Evolutionary conservation across 805 yeast species (phyloP).

Genomic region (Ogataea henricii): DNA sequence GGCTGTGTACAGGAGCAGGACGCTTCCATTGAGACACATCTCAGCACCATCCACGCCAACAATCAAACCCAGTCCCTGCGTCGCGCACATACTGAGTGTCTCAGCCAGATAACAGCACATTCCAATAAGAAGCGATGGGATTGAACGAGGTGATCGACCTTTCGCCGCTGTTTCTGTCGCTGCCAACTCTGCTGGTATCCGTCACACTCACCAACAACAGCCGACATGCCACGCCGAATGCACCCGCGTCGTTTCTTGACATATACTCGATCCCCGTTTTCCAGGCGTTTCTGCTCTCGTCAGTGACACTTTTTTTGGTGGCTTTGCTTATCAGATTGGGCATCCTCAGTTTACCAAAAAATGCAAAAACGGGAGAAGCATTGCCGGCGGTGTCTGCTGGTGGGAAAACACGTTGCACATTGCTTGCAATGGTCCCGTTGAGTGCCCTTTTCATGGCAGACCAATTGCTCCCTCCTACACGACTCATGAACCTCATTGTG

Average conservation of each 20-base stretch:
- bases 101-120: background rate
- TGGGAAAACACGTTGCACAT: background rate
- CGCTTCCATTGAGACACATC: too few species aligned
- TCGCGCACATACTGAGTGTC: background rate
- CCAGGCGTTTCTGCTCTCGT: conserved; percentile 29
- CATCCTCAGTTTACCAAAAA: background rate
- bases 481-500: conserved; percentile 29
- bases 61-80: background rate
- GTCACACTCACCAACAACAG: conserved; percentile 25
- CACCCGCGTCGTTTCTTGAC: conserved; percentile 5
- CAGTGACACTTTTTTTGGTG: conserved; percentile 20
- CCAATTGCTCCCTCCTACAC: conserved; percentile 29
- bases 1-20: background rate
- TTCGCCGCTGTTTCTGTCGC: conserved; percentile 36
- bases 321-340: conserved; percentile 11
- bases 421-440: conserved; percentile 18
- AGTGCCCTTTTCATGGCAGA: conserved; percentile 23
- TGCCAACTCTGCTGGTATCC: conserved; percentile 37
- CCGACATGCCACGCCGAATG: background rate
- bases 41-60: background rate
- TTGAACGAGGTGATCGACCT: conserved; percentile 25
- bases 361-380: background rate
- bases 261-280: conserved; percentile 12
- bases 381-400: background rate
- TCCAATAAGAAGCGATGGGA: conserved; percentile 4